Percentiles rank a stretch among this genome's conserved stretches.
Conservation (phyloP, 495 filamentous ascomycete genomes). For the Penicillium herquei region DNA sequence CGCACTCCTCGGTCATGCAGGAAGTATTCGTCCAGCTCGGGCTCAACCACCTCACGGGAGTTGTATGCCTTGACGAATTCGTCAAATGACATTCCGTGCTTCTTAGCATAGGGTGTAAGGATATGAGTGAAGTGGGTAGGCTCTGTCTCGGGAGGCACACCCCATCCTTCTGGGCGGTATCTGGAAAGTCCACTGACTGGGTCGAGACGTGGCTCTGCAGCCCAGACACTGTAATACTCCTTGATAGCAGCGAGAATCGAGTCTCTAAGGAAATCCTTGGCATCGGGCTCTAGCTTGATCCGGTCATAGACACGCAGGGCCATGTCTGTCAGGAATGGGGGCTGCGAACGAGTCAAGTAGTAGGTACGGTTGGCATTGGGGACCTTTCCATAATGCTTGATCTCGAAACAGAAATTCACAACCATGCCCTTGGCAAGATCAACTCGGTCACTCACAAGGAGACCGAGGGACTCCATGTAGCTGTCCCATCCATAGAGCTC, state of each 20-base stretch:
- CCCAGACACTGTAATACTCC: constrained; percentile 94
- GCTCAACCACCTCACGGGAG: constrained; percentile 69
- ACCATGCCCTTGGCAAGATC: constrained; percentile 92
- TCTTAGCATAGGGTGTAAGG: constrained; percentile 80
- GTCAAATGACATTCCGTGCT: constrained; percentile 74
- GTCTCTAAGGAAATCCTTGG: constrained; percentile 72
- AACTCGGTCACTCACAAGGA: constrained; percentile 76
- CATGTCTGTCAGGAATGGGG: constrained; percentile 97
- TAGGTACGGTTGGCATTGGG: constrained; percentile 95
- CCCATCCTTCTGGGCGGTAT: constrained; percentile 83
- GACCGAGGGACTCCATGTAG: constrained; percentile 90
- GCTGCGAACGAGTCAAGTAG: constrained; percentile 90
- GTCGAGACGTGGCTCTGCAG: constrained; percentile 74
- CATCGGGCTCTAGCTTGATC: constrained; percentile 75
- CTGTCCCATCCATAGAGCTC: constrained; percentile 98
- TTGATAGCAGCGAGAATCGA: constrained; percentile 91
- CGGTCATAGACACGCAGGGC: constrained; percentile 84
- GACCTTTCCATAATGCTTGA: constrained; percentile 97
- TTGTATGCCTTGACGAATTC: constrained; percentile 90
- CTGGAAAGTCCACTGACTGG: constrained; percentile 77
- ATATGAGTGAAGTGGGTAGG: constrained; percentile 84
- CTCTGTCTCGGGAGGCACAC: constrained; percentile 93
- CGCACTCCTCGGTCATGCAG: constrained; percentile 91
- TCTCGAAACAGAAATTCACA: constrained; percentile 93
- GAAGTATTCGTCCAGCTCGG: constrained; percentile 91